Percentiles rank a stretch among this genome's conserved stretches.
These are phyloP conservation scores for Fusarium compactum DNA, from an alignment of 2,329 filamentous ascomycete species.

Conservation along the genomic window DNA sequence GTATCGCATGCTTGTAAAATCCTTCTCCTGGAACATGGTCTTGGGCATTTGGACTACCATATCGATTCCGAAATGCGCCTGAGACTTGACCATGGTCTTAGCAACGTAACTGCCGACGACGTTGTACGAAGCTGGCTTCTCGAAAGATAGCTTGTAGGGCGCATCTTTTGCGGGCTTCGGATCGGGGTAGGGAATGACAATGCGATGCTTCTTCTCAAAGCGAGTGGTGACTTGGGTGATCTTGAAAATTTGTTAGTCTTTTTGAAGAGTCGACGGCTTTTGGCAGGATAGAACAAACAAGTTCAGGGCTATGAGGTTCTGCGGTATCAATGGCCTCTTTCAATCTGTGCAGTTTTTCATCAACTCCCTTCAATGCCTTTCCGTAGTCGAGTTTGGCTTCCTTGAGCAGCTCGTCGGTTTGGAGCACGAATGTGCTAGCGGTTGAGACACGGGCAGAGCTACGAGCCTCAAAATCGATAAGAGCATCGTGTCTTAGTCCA, in stretches of 20 bases:
- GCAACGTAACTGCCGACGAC: conserved; percentile 89
- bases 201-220: conserved; percentile 74
- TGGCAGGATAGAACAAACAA: conserved; percentile 57
- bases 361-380: conserved; percentile 61
- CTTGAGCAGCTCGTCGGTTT: conserved; percentile 70
- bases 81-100: conserved; percentile 77
- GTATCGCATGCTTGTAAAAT: conserved; percentile 92
- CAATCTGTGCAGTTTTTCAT: conserved; percentile 63
- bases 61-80: conserved; percentile 74
- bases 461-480: conserved; percentile 57
- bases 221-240: conserved; percentile 75
- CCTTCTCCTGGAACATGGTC: conserved; percentile 88
- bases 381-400: conserved; percentile 66
- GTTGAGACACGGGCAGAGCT: conserved; percentile 57
- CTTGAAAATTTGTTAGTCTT: conserved; percentile 56
- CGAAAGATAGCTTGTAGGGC: conserved; percentile 85
- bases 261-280: not conserved
- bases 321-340: conserved; percentile 66
- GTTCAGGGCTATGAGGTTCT: conserved; percentile 61
- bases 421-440: conserved; percentile 68
- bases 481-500: conserved; percentile 51
- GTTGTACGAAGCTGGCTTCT: conserved; percentile 81
- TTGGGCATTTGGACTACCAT: conserved; percentile 88
- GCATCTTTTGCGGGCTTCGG: conserved; percentile 80
- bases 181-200: conserved; percentile 86